A percentile compares a stretch with the other conserved stretches of the same genome.
phyloP scores from a whole-genome alignment of 495 filamentous ascomycete genomes.

The Aspergillus baeticus region DNA sequence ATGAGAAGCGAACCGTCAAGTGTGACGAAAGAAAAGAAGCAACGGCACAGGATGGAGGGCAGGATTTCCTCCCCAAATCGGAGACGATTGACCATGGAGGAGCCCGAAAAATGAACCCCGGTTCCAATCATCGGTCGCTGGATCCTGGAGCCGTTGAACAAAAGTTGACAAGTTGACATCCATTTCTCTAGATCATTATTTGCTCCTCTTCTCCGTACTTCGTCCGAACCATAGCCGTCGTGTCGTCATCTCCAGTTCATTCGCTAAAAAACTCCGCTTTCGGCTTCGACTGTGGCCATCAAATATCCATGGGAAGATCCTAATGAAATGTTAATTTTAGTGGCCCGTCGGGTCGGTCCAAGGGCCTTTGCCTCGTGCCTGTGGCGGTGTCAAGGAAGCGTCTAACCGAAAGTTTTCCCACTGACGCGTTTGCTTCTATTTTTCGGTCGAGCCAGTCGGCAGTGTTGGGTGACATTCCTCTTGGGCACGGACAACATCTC shows the following conservation, averaged over 20 bases:
- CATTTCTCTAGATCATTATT: background rate
- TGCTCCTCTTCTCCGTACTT: conserved; percentile 10
- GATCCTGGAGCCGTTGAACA: background rate
- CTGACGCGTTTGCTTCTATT: conserved; percentile 12
- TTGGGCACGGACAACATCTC: background rate
- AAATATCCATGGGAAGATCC: background rate
- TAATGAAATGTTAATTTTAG: background rate
- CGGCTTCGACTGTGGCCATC: background rate
- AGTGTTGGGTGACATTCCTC: background rate
- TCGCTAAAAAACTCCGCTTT: conserved; percentile 4
- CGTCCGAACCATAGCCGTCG: conserved; percentile 11
- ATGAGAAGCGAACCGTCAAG: conserved; percentile 3
- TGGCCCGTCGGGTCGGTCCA: background rate
- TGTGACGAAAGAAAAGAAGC: background rate
- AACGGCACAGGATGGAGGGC: background rate
- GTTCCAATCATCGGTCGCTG: conserved; percentile 11
- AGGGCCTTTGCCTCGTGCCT: conserved; percentile 10
- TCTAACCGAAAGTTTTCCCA: conserved; percentile 12
- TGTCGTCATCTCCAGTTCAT: background rate
- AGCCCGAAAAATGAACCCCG: conserved; percentile 15
- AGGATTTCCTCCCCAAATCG: conserved; percentile 6
- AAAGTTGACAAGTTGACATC: too few species aligned
- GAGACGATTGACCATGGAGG: conserved; percentile 6
- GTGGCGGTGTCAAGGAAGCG: conserved; percentile 20
- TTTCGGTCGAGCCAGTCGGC: conserved; percentile 15